Conservation (phyloP, 257 asterid genomes). For the Solanum virginianum region DNA sequence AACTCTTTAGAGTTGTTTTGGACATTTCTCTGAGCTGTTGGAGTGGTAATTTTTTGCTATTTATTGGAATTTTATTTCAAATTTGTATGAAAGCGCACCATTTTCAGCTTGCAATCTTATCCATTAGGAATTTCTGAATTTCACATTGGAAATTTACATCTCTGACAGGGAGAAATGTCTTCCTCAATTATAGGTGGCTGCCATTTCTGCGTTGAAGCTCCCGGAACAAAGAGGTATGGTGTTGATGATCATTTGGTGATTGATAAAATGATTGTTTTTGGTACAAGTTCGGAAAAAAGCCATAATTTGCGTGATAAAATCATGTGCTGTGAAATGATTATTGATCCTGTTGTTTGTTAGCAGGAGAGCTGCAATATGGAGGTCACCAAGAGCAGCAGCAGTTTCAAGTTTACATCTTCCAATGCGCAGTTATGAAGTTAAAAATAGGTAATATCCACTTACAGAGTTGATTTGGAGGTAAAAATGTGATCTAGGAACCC, state of each 20-base stretch:
- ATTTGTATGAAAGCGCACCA: neutral
- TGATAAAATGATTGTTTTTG: neutral
- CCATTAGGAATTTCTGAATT: no score
- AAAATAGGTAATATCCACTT: conserved; percentile 38
- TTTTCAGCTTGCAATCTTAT: neutral
- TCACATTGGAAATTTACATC: neutral
- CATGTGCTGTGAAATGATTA: neutral
- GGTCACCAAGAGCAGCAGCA: conserved; percentile 60
- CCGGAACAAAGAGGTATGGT: neutral
- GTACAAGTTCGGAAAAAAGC: neutral
- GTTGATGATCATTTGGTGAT: neutral
- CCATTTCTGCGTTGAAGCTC: neutral
- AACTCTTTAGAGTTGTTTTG: neutral
- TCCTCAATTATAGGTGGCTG: neutral
- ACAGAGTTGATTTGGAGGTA: neutral
- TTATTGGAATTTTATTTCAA: neutral
- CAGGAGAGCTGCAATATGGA: conserved; percentile 52
- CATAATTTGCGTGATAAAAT: neutral
- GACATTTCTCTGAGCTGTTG: neutral
- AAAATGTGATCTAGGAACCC: neutral
- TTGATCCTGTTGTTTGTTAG: neutral
- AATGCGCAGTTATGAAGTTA: conserved; percentile 80
- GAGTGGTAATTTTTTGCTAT: neutral
- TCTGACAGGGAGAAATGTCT: neutral
- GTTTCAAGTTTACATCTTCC: conserved; percentile 73